Evolutionary conservation across 208 protist genomes (phyloP).

Genomic region (Acanthamoeba lugdunensis): DNA sequence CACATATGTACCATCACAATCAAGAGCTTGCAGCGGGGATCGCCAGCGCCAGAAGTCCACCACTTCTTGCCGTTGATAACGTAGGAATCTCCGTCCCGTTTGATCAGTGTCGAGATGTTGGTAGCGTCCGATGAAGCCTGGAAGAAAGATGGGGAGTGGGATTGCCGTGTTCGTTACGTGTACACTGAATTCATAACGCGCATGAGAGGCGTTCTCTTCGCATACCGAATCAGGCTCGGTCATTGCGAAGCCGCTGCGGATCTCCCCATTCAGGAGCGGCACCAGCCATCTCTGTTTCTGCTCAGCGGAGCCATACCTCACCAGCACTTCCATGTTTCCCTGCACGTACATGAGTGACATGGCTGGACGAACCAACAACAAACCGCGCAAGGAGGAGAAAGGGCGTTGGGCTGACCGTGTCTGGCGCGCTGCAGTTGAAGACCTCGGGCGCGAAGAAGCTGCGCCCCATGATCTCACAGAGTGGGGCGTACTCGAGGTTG

Average conservation of each 20-base stretch:
- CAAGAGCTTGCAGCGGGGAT: conserved; percentile 66
- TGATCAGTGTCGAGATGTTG: conserved; percentile 79
- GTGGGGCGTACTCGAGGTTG: conserved; percentile 86
- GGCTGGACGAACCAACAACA: background rate
- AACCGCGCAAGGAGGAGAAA: background rate
- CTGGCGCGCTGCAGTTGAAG: conserved; percentile 85
- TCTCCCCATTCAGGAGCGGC: conserved; percentile 87
- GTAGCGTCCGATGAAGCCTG: conserved; percentile 83
- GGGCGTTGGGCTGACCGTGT: background rate
- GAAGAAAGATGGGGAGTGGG: background rate
- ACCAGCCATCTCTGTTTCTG: conserved; percentile 87
- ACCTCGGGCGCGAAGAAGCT: conserved; percentile 82
- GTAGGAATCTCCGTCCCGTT: conserved; percentile 83
- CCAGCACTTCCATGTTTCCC: conserved; percentile 91
- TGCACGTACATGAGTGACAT: conserved; percentile 75
- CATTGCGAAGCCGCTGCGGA: conserved; percentile 89
- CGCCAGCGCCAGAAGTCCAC: conserved; percentile 84
- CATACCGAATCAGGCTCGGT: conserved; percentile 87
- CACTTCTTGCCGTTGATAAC: conserved; percentile 90
- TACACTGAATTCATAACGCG: background rate
- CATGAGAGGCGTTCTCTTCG: background rate
- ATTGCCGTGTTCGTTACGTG: background rate
- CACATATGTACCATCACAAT: conserved; percentile 63
- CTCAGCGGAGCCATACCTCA: conserved; percentile 81
- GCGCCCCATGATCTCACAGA: conserved; percentile 85